A percentile compares a stretch with the other conserved stretches of the same genome.
Conservation (phyloP, 192 early-diverging fungal species). For the Glomus cerebriforme region DNA sequence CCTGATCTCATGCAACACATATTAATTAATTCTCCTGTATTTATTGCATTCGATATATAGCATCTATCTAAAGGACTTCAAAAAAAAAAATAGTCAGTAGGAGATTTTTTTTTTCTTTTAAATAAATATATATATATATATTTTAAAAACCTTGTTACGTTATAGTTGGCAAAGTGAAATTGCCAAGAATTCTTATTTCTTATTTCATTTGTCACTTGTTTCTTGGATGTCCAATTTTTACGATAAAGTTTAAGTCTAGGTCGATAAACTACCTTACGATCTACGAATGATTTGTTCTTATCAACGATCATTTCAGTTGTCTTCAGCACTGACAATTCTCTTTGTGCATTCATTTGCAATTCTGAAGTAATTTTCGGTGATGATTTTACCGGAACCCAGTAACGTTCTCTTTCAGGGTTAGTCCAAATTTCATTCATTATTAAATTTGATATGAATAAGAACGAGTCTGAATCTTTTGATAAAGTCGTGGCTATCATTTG, state of each 20-base stretch:
- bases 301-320: background rate
- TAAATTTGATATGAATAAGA: background rate
- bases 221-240: background rate
- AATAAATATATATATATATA: background rate
- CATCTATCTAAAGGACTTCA: background rate
- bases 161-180: background rate
- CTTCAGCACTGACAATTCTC: background rate
- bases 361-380: background rate
- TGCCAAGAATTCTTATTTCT: background rate
- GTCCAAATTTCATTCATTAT: background rate
- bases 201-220: background rate
- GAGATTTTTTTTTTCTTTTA: background rate
- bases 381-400: background rate
- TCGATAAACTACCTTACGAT: background rate
- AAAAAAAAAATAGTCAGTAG: background rate
- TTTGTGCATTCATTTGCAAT: background rate
- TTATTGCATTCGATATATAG: background rate
- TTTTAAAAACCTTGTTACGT: background rate
- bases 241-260: background rate
- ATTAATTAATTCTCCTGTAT: background rate
- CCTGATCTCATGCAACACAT: slow-evolving; percentile 1
- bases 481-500: slow-evolving; percentile 5
- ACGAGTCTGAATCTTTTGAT: background rate
- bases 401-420: background rate
- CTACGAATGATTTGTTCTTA: background rate